Evolutionary conservation across 2,329 filamentous ascomycete genomes (phyloP).

Genomic region (Leptographium lundbergii): DNA sequence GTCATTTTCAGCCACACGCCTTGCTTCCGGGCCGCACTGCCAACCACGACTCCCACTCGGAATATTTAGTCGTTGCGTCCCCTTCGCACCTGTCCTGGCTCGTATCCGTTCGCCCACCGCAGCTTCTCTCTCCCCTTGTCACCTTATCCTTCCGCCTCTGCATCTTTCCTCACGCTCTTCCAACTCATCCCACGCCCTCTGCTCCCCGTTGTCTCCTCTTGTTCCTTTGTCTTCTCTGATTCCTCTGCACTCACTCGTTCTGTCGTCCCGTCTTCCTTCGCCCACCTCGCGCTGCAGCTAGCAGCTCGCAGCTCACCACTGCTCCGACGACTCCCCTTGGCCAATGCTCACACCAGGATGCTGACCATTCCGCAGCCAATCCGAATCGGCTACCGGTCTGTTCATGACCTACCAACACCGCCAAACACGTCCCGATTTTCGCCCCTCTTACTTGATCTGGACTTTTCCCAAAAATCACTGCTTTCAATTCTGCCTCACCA

Average conservation of each 20-base stretch:
- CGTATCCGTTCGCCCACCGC: not conserved
- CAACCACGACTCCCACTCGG: not conserved
- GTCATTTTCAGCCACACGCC: not conserved
- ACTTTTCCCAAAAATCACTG: constrained; percentile 28
- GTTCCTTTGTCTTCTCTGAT: not conserved
- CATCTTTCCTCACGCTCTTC: not conserved
- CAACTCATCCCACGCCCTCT: not conserved
- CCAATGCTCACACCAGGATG: constrained; percentile 32
- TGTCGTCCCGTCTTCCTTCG: not conserved
- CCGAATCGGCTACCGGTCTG: constrained; percentile 45
- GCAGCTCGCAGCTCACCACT: too few species aligned
- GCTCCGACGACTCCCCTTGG: not conserved
- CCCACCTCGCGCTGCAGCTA: too few species aligned
- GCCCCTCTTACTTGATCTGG: constrained; percentile 38
- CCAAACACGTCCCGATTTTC: constrained; percentile 42
- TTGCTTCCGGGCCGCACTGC: not conserved
- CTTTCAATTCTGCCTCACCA: constrained; percentile 27
- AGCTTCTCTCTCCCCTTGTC: not conserved
- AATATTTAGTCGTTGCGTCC: not conserved
- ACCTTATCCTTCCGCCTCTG: not conserved
- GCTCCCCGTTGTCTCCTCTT: not conserved
- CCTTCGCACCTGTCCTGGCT: not conserved
- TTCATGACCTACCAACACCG: constrained; percentile 50
- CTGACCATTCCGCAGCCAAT: constrained; percentile 49
- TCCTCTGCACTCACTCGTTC: not conserved